phyloP scores from a whole-genome alignment of 1,284 basidiomycete genomes.

The Laetiporus sulphureus region DNA sequence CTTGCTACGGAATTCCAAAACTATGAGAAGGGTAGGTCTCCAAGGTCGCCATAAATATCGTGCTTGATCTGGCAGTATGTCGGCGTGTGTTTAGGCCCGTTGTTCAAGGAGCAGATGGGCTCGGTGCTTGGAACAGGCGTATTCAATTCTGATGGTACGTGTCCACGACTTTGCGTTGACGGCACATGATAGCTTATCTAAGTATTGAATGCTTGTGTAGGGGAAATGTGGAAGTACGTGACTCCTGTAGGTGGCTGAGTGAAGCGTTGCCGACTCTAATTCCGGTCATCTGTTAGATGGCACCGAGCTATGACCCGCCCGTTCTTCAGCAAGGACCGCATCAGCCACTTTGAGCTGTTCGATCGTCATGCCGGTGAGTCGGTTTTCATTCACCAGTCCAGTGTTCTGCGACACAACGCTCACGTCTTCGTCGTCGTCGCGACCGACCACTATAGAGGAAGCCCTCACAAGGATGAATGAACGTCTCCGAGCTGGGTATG shows the following conservation, averaged over 20 bases:
- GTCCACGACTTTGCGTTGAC: too few species aligned
- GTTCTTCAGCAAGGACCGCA: conserved; percentile 9
- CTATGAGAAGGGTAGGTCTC: conserved; percentile 14
- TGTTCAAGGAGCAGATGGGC: conserved; percentile 16
- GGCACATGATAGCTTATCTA: neutral
- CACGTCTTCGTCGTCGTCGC: too few species aligned
- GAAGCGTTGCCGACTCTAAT: neutral
- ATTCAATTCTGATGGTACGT: conserved; percentile 29
- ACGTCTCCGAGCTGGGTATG: conserved; percentile 6
- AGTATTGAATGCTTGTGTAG: conserved; percentile 7
- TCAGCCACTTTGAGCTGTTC: conserved; percentile 12
- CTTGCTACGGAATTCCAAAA: conserved; percentile 15
- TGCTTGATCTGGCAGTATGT: too few species aligned
- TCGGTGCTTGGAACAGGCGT: conserved; percentile 37
- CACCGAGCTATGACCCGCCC: conserved; percentile 24
- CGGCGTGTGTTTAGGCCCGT: too few species aligned
- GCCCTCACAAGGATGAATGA: conserved; percentile 5
- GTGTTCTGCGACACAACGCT: neutral
- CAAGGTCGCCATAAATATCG: neutral
- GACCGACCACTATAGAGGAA: conserved; percentile 2
- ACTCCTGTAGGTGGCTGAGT: neutral
- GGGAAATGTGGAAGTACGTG: conserved; percentile 24
- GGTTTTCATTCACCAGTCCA: neutral
- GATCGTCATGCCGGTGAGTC: conserved; percentile 7
- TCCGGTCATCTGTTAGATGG: conserved; percentile 11